Base-by-base conservation (phyloP, 2,329 filamentous ascomycete species). In the Cladophialophora psammophila region DNA sequence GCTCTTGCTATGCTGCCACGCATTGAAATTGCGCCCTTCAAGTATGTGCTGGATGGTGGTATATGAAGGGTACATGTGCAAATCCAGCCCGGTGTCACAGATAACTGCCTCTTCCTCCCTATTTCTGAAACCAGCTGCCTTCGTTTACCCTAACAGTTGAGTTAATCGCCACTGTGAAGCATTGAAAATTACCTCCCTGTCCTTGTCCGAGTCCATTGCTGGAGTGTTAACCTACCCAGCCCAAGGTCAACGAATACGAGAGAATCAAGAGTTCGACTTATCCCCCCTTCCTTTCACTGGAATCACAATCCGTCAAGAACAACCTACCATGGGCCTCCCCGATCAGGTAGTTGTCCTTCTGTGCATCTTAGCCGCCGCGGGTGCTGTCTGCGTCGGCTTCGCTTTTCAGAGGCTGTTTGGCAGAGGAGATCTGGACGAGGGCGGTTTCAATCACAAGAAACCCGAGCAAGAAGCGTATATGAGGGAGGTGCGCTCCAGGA, bases 401-500 rank as follows among this genome's bases (percentile, higher is more conserved):
- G 65, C 66, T 13, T 52, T 67, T 12, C 50, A 68, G 6, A 68
- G 58, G 38, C 36, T 64, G 26, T 68, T 64, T 42, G 54, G 48
- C 48, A 65, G 53, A 55, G 9, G 18, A 15, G 55, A 56, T 31
- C 26, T 13, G 9, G 32, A 15, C 3, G 63, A 15, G 2, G 48
- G 31, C n/a, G 40, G 53, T 8, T 68, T 62, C 53, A 70, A 70
- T 18, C 34, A 42, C 10, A 65, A 55, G 48, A 55, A 54, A 42
- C n/a, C 55, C 3, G 53, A 58, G 26, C 68, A 70, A 38, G 26
- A 59, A 34, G 66, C 61, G 40, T 70, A 68, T 40, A 66, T 66
- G 66, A 66, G 68, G 50, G 68, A 70, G 38, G 63, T 70, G 3
- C 63, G 68, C 20, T 13, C 48, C 10, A 64, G 68, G 32, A 63